Evolutionary conservation across 176 grass and related monocot genomes (phyloP).

Genomic region (Poa annua): DNA sequence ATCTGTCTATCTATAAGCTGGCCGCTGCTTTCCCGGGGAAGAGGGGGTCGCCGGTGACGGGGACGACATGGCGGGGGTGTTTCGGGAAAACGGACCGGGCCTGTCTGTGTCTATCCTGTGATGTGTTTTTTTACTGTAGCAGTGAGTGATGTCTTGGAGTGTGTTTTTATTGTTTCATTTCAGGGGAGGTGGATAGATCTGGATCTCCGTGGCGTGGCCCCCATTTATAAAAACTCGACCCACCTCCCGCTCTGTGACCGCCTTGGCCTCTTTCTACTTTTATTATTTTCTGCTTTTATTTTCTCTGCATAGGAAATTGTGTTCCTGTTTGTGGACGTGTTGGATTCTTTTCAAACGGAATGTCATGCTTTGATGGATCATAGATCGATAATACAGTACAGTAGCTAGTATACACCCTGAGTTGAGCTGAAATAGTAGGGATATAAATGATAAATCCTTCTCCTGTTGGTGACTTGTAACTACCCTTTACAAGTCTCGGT

Average conservation of each 20-base stretch:
- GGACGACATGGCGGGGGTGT: not conserved
- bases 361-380: too few species aligned
- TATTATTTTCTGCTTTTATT: too few species aligned
- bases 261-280: not conserved
- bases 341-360: too few species aligned
- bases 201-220: conserved; percentile 49
- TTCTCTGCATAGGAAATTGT: too few species aligned
- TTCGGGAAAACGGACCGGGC: not conserved
- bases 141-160: not conserved
- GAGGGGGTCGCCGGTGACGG: not conserved
- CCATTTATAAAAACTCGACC: conserved; percentile 38
- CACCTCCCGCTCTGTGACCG: conserved; percentile 1
- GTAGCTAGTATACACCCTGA: too few species aligned
- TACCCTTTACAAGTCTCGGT: too few species aligned
- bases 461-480: too few species aligned
- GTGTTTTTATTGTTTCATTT: conserved; percentile 19
- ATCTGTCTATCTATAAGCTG: conserved; percentile 42
- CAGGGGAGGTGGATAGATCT: conserved; percentile 46
- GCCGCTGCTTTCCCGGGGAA: conserved; percentile 14
- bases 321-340: too few species aligned
- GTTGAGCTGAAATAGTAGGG: too few species aligned
- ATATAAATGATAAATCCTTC: too few species aligned
- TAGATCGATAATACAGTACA: too few species aligned
- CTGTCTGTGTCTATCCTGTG: not conserved
- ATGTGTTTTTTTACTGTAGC: not conserved